Conservation (phyloP, 2,329 filamentous ascomycete species). For the Keithomyces neogunnii region DNA sequence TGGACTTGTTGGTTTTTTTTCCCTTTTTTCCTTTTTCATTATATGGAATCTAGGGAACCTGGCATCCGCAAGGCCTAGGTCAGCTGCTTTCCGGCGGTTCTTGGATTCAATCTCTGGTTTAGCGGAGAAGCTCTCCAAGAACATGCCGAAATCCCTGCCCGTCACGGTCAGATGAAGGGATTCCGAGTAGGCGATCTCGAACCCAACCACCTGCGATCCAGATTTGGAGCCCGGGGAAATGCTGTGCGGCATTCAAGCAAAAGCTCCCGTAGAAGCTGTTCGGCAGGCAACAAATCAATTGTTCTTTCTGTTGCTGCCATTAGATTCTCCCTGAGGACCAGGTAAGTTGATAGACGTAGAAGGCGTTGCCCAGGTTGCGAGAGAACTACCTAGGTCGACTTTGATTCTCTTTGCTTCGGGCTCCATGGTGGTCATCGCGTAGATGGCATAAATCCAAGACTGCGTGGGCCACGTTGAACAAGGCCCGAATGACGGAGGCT, state of each 20-base stretch:
- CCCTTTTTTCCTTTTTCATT: background rate
- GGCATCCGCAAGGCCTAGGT: constrained; percentile 3
- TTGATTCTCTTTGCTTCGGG: too few species aligned
- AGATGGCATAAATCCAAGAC: too few species aligned
- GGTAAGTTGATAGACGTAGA: too few species aligned
- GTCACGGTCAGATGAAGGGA: constrained; percentile 10
- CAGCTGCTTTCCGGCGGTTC: constrained; percentile 3
- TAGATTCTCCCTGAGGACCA: too few species aligned
- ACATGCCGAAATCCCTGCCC: constrained; percentile 8
- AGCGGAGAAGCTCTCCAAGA: constrained; percentile 7
- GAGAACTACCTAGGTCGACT: too few species aligned
- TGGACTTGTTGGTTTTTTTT: constrained; percentile 8
- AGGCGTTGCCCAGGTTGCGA: too few species aligned
- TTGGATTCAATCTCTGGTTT: constrained; percentile 1
- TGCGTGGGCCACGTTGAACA: too few species aligned
- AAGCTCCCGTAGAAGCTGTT: constrained; percentile 9
- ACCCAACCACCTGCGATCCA: constrained; percentile 14
- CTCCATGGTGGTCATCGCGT: too few species aligned
- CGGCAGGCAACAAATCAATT: constrained; percentile 5
- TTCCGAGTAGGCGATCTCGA: constrained; percentile 11
- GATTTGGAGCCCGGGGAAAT: constrained; percentile 9
- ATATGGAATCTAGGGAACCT: constrained; percentile 8
- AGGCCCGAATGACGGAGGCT: too few species aligned
- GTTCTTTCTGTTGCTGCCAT: background rate
- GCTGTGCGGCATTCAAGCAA: constrained; percentile 6